These are phyloP conservation scores for Phyllosticta ampelicida DNA, from an alignment of 2,329 filamentous ascomycete species.

Conservation along the genomic window DNA sequence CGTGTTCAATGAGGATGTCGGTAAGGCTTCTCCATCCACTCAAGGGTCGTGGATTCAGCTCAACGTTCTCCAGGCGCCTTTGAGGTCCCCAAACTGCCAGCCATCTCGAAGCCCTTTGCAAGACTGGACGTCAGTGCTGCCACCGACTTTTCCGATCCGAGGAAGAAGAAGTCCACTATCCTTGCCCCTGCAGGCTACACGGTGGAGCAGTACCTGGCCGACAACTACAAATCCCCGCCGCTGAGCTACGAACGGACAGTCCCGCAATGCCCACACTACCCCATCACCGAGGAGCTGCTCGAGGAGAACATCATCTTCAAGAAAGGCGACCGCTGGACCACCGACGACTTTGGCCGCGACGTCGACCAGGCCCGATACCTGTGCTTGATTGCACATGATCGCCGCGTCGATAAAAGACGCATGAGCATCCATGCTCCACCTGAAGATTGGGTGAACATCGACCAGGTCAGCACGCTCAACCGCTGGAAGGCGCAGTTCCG, in stretches of 20 bases:
- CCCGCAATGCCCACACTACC: conserved; percentile 4
- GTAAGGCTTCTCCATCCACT: too few relatives aligned
- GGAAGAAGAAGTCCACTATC: too few relatives aligned
- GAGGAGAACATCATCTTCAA: neutral
- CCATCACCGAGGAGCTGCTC: neutral
- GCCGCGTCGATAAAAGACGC: neutral
- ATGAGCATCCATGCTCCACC: conserved; percentile 6
- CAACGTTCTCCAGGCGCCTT: too few relatives aligned
- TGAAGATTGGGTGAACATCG: neutral
- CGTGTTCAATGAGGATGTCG: too few relatives aligned
- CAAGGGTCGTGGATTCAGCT: too few relatives aligned
- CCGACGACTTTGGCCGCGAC: neutral
- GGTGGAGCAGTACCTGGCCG: neutral
- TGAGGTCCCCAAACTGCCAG: too few relatives aligned
- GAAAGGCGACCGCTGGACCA: neutral
- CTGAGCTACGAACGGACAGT: conserved; percentile 1
- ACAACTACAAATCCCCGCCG: neutral
- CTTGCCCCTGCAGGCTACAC: neutral
- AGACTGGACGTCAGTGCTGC: too few relatives aligned
- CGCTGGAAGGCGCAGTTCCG: conserved; percentile 7
- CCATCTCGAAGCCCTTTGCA: too few relatives aligned
- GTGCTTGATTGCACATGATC: conserved; percentile 2
- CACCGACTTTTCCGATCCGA: too few relatives aligned
- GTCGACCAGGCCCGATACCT: conserved; percentile 2
- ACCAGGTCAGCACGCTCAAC: neutral